Base-by-base conservation (phyloP, 495 filamentous ascomycete species). In the Annulohypoxylon moriforme region DNA sequence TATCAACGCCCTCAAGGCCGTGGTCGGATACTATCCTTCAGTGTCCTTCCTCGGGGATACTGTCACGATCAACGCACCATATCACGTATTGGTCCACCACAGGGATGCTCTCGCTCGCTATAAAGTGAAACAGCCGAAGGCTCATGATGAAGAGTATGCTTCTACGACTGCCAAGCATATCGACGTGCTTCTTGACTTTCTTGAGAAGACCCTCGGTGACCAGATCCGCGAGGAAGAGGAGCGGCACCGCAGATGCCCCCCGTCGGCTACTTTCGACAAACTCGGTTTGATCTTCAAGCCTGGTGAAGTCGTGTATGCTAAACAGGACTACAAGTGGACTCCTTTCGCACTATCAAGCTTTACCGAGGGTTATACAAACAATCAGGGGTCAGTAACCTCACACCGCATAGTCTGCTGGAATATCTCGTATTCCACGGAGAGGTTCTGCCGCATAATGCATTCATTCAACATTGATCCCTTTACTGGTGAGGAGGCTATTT, bases 281-380 rank as follows among this genome's bases (percentile, higher is more conserved):
- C 77, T 81, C 18, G 81, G 80, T 76, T 34, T 81, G 31, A 59
- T 81, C 29, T 69, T 81, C 18, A 77, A 75, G 65, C 81, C 80
- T 0, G 81, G 81, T 0, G 71, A 78, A 46, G 68, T 81, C 6
- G 56, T 81, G 13, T 83, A 81, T 60, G 60, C 71, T 44, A 74
- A 76, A 46, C 57, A 67, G 18, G 63, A 79, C 49, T 67, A 71
- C 22, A 67, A 66, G 14, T 72, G 79, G 77, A 66, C 63, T n/a
- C 75, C 81, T 2, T 77, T 72, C 46, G 72, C 80, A 0, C 57
- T 82, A 44, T 79, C 75, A 13, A 60, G 52, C 11, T 73, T 80
- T 22, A 40, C 16, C 1, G 67, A 65, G 5, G 22, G 44, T 27
- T 22, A 31, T 31, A 33, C 46, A 18, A 34, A 34, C 20, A n/a